phyloP scores from a whole-genome alignment of 805 yeast genomes.

The Brettanomyces naardenensis region DNA sequence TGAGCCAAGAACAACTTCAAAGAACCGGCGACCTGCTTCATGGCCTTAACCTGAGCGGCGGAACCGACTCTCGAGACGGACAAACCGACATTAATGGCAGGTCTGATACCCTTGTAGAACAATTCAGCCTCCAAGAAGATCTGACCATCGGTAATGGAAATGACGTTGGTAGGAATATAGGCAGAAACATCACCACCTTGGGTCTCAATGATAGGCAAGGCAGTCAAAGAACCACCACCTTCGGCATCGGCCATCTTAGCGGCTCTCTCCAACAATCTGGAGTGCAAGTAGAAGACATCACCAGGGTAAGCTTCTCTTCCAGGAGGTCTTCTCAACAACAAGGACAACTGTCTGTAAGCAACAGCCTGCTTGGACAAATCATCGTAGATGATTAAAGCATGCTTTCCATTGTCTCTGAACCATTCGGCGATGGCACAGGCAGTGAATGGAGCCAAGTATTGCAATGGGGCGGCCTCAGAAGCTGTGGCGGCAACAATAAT shows the following conservation, averaged over 20 bases:
- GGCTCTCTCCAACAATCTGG: slow-evolving; percentile 93
- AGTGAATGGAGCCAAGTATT: slow-evolving; percentile 99
- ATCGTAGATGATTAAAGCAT: slow-evolving; percentile 94
- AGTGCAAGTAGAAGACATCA: slow-evolving; percentile 94
- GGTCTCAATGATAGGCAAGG: slow-evolving; percentile 94
- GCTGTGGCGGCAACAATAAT: slow-evolving; percentile 99
- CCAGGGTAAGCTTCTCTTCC: slow-evolving; percentile 97
- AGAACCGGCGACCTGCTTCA: slow-evolving; percentile 99
- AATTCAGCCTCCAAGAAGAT: slow-evolving; percentile 98
- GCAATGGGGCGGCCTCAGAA: slow-evolving; percentile 99
- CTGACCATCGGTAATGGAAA: slow-evolving; percentile 96
- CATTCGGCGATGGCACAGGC: slow-evolving; percentile 99
- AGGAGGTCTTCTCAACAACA: slow-evolving; percentile 94
- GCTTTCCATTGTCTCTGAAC: slow-evolving; percentile 99
- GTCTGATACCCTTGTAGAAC: slow-evolving; percentile 99
- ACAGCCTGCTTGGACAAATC: slow-evolving; percentile 99
- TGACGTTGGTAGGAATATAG: slow-evolving; percentile 95
- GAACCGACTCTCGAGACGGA: slow-evolving; percentile 99
- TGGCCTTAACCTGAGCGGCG: slow-evolving; percentile 99
- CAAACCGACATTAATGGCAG: slow-evolving; percentile 99
- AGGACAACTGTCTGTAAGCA: slow-evolving; percentile 98
- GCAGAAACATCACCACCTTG: slow-evolving; percentile 99
- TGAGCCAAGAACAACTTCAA: slow-evolving; percentile 99
- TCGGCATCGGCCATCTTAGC: slow-evolving; percentile 87
- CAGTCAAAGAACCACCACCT: slow-evolving; percentile 94